Base-by-base conservation (phyloP, 805 yeast species). In the Lachancea lanzarotensis region DNA sequence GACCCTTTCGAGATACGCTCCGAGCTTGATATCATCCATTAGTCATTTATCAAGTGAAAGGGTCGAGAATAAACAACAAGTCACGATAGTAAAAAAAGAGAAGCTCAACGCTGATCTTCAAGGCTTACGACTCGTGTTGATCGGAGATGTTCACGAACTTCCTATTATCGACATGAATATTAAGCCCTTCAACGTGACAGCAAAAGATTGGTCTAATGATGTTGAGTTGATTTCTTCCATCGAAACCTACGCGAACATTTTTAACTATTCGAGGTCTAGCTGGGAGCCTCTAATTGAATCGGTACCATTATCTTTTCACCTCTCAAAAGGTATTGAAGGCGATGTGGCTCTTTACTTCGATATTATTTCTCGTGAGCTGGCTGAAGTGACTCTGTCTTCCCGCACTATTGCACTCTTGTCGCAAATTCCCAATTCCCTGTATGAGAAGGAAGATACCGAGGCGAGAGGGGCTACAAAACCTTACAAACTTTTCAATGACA, bases 281-380 rank as follows among this genome's bases (percentile, higher is more conserved):
- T 90, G 98, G 98, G 98, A 93, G 56, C 97, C 98, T 0, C 68
- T 93, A 38, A 62, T 93, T 40, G 98, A 93, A 57, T 82, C 91
- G 0, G 84, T 95, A 85, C 82, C 87, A 6, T 70, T 91, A 41
- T 80, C 87, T 0, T 65, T 86, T 11, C 87, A 84, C 59, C 78
- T 84, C 1, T 71, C 85, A 1, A 76, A 75, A 43, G 65, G 66
- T 0, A 47, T 58, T 0, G 70, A 69, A 12, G 74, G 78, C 0
- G 71, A 72, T 5, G 69, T 74, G 5, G 69, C 76, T 16, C 55
- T 83, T 2, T 59, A 73, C 30, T 70, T 91, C 37, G 90, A 87
- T 55, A 67, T 93, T 5, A 76, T 78, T n/a, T 82, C 96, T 0
- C 71, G 87, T 47, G 76, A 84, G 51, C 63, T 80, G 13, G 87